Percentiles rank a stretch among this genome's conserved stretches.
phyloP scores from a whole-genome alignment of 148 eudicot species.

The Nepenthes gracilis region DNA sequence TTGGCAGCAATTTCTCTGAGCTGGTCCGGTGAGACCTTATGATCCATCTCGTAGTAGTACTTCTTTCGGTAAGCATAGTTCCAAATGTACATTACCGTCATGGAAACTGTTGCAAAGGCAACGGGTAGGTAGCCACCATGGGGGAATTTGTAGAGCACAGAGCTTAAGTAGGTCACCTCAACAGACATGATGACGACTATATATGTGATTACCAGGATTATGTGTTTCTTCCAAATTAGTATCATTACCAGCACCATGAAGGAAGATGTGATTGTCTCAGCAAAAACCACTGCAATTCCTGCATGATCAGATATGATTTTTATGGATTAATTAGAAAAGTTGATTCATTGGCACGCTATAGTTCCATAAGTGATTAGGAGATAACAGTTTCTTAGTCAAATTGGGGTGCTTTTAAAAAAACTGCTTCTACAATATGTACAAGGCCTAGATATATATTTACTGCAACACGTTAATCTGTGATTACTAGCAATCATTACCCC shows the following conservation, averaged over 20 bases:
- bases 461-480: no score
- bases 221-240: slow-evolving; percentile 55
- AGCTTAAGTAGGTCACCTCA: slow-evolving; percentile 40
- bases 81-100: slow-evolving; percentile 50
- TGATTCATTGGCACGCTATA: background rate
- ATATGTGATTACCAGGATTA: slow-evolving; percentile 22
- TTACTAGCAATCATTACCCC: no score
- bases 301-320: slow-evolving; percentile 1
- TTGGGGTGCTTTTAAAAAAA: no score
- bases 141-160: slow-evolving; percentile 62
- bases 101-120: slow-evolving; percentile 32
- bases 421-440: no score
- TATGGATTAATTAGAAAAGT: background rate
- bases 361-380: background rate
- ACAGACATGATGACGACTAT: slow-evolving; percentile 25
- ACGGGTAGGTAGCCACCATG: slow-evolving; percentile 64
- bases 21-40: slow-evolving; percentile 49
- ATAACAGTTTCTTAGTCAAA: no score
- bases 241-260: slow-evolving; percentile 48
- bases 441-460: no score
- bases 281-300: slow-evolving; percentile 71
- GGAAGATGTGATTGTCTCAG: slow-evolving; percentile 46
- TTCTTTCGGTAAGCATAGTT: slow-evolving; percentile 51
- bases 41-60: slow-evolving; percentile 45
- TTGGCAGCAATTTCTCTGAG: slow-evolving; percentile 25